Conservation (phyloP, 2,329 filamentous ascomycete genomes). For the Metarhizium album region DNA sequence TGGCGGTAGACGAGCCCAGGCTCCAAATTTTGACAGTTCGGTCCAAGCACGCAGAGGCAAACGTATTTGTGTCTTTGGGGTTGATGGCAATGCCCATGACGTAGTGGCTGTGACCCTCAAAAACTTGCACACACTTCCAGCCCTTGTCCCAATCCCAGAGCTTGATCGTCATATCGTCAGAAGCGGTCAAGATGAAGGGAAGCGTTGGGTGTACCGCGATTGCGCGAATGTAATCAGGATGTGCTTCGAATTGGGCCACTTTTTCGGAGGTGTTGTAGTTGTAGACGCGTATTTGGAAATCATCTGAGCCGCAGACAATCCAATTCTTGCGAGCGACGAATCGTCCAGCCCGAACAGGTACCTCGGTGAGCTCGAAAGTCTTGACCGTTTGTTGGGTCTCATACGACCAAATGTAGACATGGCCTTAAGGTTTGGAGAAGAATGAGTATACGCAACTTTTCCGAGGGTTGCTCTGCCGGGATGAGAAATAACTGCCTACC, state of each 20-base stretch:
- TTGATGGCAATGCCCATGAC: slow-evolving; percentile 97
- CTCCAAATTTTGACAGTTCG: slow-evolving; percentile 98
- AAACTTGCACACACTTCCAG: slow-evolving; percentile 96
- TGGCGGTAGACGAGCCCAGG: slow-evolving; percentile 82
- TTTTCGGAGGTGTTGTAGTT: slow-evolving; percentile 99
- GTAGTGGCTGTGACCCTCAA: slow-evolving; percentile 92
- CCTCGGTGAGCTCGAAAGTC: slow-evolving; percentile 97
- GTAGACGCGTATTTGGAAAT: slow-evolving; percentile 81
- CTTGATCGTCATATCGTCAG: slow-evolving; percentile 98
- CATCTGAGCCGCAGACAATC: slow-evolving; percentile 93
- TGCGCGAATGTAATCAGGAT: slow-evolving; percentile 96
- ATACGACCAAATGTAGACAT: slow-evolving; percentile 99
- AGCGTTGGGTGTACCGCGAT: slow-evolving; percentile 93
- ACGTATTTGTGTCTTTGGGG: slow-evolving; percentile 88
- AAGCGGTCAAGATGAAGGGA: slow-evolving; percentile 90
- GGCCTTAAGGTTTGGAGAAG: slow-evolving; percentile 43
- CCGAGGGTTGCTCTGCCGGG: background rate
- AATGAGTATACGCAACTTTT: slow-evolving; percentile 1
- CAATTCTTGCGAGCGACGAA: slow-evolving; percentile 98
- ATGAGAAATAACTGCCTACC: slow-evolving; percentile 36
- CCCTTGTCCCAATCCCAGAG: slow-evolving; percentile 98
- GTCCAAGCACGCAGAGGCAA: slow-evolving; percentile 90
- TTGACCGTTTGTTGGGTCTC: slow-evolving; percentile 96
- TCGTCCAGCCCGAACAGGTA: slow-evolving; percentile 89
- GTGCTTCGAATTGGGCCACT: slow-evolving; percentile 92